Conservation (phyloP, 805 yeast genomes). For the Sugiyamaella americana region DNA sequence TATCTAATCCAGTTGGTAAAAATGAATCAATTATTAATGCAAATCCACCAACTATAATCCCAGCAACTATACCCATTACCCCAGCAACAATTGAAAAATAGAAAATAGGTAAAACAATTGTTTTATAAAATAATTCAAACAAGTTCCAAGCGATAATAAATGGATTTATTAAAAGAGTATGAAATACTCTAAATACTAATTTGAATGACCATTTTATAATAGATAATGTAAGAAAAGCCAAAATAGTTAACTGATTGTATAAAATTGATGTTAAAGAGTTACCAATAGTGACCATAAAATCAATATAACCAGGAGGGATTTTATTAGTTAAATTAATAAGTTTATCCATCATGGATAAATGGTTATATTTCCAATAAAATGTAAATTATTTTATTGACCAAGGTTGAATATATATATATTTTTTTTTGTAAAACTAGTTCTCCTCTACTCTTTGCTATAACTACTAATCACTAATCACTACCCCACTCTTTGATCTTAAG, state of each 20-base stretch:
- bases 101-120: conserved; percentile 17
- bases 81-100: conserved; percentile 19
- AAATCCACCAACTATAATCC: conserved; percentile 18
- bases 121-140: conserved; percentile 12
- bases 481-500: no score
- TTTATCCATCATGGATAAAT: not conserved
- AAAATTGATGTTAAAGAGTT: not conserved
- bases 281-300: not conserved
- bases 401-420: no score
- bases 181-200: not conserved
- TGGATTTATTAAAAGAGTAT: conserved; percentile 3
- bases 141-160: conserved; percentile 11
- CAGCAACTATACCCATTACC: conserved; percentile 18
- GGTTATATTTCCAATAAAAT: no score
- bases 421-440: no score
- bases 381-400: no score
- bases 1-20: conserved; percentile 8
- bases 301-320: not conserved
- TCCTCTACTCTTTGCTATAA: no score
- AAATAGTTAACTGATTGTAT: not conserved
- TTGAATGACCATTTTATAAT: not conserved
- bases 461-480: no score
- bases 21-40: conserved; percentile 15
- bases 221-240: not conserved
- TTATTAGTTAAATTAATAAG: no score